Evolutionary conservation across 2,329 filamentous ascomycete species (phyloP).

Genomic region (Fusarium nisikadoi): DNA sequence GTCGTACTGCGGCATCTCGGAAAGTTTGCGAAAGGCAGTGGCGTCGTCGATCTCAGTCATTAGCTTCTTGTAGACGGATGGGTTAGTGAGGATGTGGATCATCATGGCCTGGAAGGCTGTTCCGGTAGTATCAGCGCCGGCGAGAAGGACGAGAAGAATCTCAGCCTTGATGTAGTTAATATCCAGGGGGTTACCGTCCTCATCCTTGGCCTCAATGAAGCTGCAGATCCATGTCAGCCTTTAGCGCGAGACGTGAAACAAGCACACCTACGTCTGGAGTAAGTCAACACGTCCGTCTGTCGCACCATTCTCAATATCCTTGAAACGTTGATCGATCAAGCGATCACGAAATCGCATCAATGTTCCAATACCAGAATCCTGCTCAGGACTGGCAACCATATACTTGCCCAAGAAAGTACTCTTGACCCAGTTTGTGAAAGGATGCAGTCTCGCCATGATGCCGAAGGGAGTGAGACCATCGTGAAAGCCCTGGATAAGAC

Average conservation of each 20-base stretch:
- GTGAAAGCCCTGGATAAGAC: slow-evolving; percentile 49
- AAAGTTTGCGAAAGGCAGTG: slow-evolving; percentile 49
- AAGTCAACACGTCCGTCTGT: slow-evolving; percentile 57
- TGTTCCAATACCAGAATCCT: slow-evolving; percentile 64
- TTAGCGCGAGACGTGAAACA: fast-evolving
- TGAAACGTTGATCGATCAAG: slow-evolving; percentile 59
- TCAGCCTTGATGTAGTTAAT: slow-evolving; percentile 39
- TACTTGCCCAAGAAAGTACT: slow-evolving; percentile 37
- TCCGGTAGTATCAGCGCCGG: slow-evolving; percentile 59
- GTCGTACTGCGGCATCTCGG: slow-evolving; percentile 48
- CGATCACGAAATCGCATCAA: slow-evolving; percentile 68
- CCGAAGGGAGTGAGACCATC: slow-evolving; percentile 29
- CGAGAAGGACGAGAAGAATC: slow-evolving; percentile 44
- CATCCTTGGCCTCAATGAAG: slow-evolving; percentile 25
- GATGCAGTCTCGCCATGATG: slow-evolving; percentile 57
- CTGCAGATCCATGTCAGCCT: not conserved
- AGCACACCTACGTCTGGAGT: slow-evolving; percentile 57
- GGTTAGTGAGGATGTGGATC: slow-evolving; percentile 40
- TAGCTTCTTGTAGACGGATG: slow-evolving; percentile 34
- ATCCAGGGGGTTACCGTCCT: slow-evolving; percentile 13
- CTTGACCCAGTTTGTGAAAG: slow-evolving; percentile 30
- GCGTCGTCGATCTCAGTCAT: slow-evolving; percentile 39
- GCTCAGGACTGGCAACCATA: slow-evolving; percentile 52
- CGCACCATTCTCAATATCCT: slow-evolving; percentile 59
- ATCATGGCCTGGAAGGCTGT: slow-evolving; percentile 58